A percentile compares a stretch with the other conserved stretches of the same genome.
Evolutionary conservation across 2,329 filamentous ascomycete species (phyloP).

Genomic region (Cladosporium sp.): DNA sequence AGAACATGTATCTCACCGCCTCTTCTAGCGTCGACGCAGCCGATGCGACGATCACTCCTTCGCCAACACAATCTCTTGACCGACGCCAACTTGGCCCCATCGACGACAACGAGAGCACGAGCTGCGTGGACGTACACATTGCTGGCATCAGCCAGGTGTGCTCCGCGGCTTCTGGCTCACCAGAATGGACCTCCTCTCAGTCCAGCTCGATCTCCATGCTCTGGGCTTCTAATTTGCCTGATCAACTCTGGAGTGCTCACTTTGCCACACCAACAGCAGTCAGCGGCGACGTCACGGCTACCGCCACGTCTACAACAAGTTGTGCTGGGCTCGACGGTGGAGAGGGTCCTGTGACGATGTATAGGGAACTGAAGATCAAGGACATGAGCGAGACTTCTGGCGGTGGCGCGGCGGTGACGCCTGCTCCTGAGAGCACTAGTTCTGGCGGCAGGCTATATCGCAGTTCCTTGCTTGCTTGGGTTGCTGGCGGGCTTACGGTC

Average conservation of each 20-base stretch:
- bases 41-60: not conserved
- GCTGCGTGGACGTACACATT: not conserved
- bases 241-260: constrained; percentile 6
- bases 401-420: not conserved
- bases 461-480: not conserved
- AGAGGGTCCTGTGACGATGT: not conserved
- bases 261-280: not conserved
- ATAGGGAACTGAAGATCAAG: not conserved
- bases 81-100: not conserved
- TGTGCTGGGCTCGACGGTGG: not conserved
- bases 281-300: constrained; percentile 1
- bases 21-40: not conserved
- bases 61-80: not conserved
- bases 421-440: not conserved
- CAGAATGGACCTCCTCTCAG: constrained; percentile 4
- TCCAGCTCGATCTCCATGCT: not conserved
- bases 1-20: not conserved
- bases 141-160: not conserved
- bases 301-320: constrained; percentile 2
- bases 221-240: not conserved
- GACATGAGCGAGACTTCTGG: not conserved
- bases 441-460: not conserved
- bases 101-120: not conserved
- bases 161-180: not conserved
- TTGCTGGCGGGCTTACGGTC: not conserved